Evolutionary conservation across 352 stramenopile species (phyloP).

Genomic region (Pythium myriotylum): DNA sequence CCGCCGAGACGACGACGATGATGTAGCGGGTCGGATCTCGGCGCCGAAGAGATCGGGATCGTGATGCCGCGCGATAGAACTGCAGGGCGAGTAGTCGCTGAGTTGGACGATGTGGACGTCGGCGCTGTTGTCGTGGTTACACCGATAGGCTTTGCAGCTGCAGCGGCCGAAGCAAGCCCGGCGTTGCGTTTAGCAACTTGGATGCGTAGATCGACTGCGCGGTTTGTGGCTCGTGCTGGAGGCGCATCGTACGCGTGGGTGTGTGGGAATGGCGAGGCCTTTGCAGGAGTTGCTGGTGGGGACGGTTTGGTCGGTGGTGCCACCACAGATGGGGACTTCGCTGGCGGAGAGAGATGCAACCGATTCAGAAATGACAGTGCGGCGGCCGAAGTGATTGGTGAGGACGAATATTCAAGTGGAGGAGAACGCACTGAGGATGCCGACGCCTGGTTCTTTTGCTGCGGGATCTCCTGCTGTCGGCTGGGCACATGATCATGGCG

Average conservation of each 20-base stretch:
- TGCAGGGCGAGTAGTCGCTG: slow-evolving; percentile 3
- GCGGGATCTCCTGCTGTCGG: not conserved
- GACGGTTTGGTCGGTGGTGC: slow-evolving; percentile 3
- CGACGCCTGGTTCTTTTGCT: slow-evolving; percentile 10
- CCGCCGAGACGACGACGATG: not conserved
- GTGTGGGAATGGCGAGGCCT: slow-evolving; percentile 4
- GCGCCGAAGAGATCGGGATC: slow-evolving; percentile 3
- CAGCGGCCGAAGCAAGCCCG: slow-evolving; percentile 17
- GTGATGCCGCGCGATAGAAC: slow-evolving; percentile 17
- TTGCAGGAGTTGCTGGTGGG: not conserved
- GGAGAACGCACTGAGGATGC: slow-evolving; percentile 5
- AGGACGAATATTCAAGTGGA: slow-evolving; percentile 42
- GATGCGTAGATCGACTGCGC: slow-evolving; percentile 60
- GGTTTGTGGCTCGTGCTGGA: not conserved
- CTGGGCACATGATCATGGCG: not conserved
- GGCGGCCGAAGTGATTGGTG: slow-evolving; percentile 22
- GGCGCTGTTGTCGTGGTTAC: slow-evolving; percentile 8
- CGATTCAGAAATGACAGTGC: slow-evolving; percentile 16
- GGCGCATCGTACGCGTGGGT: not conserved
- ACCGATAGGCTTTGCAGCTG: not conserved
- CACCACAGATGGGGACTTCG: not conserved
- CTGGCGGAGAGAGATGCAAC: slow-evolving; percentile 17
- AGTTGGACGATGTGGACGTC: not conserved
- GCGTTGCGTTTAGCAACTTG: slow-evolving; percentile 84
- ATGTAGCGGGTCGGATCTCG: slow-evolving; percentile 4